Evolutionary conservation across 2,329 filamentous ascomycete species (phyloP).

Genomic region (Ascochyta pisi): DNA sequence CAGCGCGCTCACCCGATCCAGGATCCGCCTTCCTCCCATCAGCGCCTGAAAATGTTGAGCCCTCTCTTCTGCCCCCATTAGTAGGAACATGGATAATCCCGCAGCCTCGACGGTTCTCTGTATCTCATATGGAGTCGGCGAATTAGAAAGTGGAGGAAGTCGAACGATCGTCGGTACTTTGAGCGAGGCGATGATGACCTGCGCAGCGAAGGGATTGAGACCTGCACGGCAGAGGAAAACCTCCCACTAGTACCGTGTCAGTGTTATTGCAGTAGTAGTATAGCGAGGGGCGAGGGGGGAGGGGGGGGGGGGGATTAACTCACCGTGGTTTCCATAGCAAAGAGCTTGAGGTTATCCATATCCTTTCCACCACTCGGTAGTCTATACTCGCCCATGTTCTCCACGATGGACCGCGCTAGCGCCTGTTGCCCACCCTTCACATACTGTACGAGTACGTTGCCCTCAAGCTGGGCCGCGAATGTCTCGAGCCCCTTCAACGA

Average conservation of each 20-base stretch:
- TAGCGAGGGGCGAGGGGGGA: no score
- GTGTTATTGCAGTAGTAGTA: neutral
- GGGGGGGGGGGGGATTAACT: constrained; percentile 2
- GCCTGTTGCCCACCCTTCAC: constrained; percentile 52
- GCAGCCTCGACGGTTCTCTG: constrained; percentile 19
- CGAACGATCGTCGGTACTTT: constrained; percentile 26
- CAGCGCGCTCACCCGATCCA: constrained; percentile 59
- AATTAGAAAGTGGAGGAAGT: constrained; percentile 11
- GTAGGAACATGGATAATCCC: constrained; percentile 63
- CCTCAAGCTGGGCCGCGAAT: constrained; percentile 54
- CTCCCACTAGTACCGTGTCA: constrained; percentile 60
- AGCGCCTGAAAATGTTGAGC: constrained; percentile 58
- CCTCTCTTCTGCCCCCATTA: constrained; percentile 62
- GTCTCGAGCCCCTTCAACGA: constrained; percentile 59
- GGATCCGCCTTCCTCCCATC: constrained; percentile 62
- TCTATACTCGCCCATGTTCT: constrained; percentile 45
- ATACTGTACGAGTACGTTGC: constrained; percentile 48
- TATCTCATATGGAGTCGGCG: neutral
- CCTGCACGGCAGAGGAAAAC: constrained; percentile 69
- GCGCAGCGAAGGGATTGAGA: constrained; percentile 75
- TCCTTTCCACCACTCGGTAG: constrained; percentile 35
- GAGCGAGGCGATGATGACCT: constrained; percentile 61
- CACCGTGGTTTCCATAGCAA: constrained; percentile 64
- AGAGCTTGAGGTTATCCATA: constrained; percentile 45
- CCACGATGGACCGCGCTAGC: constrained; percentile 44